Conservation (phyloP, 2,329 filamentous ascomycete species). For the Tolypocladium endophyticum region DNA sequence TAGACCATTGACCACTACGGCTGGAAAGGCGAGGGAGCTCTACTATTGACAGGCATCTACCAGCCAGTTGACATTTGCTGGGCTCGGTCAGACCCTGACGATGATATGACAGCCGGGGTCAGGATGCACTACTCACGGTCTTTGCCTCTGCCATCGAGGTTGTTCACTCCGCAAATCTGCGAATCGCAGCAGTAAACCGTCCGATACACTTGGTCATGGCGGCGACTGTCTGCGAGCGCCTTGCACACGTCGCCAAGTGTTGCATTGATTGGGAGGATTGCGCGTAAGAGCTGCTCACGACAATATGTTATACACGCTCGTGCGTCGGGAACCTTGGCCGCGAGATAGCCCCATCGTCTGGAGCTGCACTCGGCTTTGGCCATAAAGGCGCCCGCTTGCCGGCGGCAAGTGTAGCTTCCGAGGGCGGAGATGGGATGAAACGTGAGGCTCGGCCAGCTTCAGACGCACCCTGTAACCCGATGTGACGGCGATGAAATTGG, state of each 20-base stretch:
- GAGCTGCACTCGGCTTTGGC: conserved; percentile 7
- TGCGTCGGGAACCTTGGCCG: conserved; percentile 17
- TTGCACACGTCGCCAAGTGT: conserved; percentile 22
- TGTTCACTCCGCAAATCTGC: conserved; percentile 36
- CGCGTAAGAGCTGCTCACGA: conserved; percentile 18
- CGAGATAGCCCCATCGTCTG: conserved; percentile 18
- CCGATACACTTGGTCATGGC: conserved; percentile 23
- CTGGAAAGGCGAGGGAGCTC: conserved; percentile 7
- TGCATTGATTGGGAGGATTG: conserved; percentile 14
- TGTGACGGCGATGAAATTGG: not conserved
- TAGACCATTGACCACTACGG: not conserved
- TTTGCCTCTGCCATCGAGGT: conserved; percentile 19
- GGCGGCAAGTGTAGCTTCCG: not conserved
- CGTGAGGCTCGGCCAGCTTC: not conserved
- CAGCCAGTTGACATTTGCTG: conserved; percentile 40
- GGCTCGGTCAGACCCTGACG: conserved; percentile 4
- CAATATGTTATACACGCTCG: conserved; percentile 23
- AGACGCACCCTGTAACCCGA: not conserved
- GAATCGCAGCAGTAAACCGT: conserved; percentile 42
- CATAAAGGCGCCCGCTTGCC: not conserved
- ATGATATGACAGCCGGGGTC: not conserved
- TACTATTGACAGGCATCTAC: conserved; percentile 42
- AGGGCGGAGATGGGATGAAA: not conserved
- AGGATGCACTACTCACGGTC: conserved; percentile 28
- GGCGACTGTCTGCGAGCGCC: conserved; percentile 14